Evolutionary conservation across 1,284 basidiomycete genomes (phyloP), one percentile per base, ranked within the genome.

Genomic region (Ustilago cynodontis): DNA sequence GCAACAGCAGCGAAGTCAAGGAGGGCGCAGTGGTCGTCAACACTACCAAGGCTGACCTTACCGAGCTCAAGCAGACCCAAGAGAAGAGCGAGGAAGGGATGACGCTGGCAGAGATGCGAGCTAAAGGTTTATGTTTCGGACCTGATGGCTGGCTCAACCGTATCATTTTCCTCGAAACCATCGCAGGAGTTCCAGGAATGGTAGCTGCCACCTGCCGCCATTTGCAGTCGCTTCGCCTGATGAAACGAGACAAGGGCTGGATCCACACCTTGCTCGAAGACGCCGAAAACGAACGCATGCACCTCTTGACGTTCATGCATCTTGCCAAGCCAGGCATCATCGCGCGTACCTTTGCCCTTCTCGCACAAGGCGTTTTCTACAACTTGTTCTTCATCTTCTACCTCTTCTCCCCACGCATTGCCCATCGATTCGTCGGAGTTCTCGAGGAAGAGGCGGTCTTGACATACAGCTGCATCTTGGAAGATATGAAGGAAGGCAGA

Each of bases 401-500:
- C 86, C 86, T 95, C 62, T 77, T 95, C 54, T 92, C 93, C 0
- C 96, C 96, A 0, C 88, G 89, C 62, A 90, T 91, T 1, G 94
- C 93, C 73, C 96, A 98, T 87, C 93, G 96, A 33, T 98, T 98
- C 85, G 95, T 98, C 51, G 96, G 90, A n/a, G 88, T 94, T 82
- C 89, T 99, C 10, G 96, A 98, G 84, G 95, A 98, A 87, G 95
- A 98, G 86, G 95, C 95, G 4, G 94, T 96, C 6, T 28, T 71
- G 29, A 78, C 65, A n/a, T 71, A 79, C 86, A 93, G 94, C 7
- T 90, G 90, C 77, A 92, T 92, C 84, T 94, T 97, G 73, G 83
- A 90, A 53, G 94, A 98, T 70, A 88, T 98, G 24, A 92, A 95
- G 84, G 89, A 89, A n/a, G 94, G 94, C 16, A 90, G 90, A 50